Base-by-base conservation (phyloP, 768 basidiomycete genomes). In the Boletus subparvulus region DNA sequence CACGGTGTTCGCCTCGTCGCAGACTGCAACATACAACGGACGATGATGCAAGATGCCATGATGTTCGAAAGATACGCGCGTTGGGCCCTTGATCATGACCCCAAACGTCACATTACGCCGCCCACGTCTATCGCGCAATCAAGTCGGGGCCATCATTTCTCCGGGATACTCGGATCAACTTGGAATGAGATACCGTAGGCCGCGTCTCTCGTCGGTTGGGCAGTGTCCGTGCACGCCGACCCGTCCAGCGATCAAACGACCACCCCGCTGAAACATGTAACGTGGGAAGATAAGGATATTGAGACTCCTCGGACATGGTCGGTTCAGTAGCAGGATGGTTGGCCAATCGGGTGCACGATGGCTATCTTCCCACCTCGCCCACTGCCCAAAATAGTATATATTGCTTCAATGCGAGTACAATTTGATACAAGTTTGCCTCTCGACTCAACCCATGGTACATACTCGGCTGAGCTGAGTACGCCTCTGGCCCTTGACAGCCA, bases 331-430 rank as follows among this genome's bases (percentile, higher is more conserved):
- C n/a, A 21, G 50, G 35, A 21, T 10, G 7, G 13, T 30, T n/a
- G 36, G 13, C 58, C 53, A 61, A 61, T 56, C 41, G 35, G 32
- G 11, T 33, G 24, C 28, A 28, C 17, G 21, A 52, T 36, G 39
- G 47, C 40, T 61, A 61, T 62, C 52, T 36, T 9, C 8, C 4
- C 9, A 39, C 14, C 24, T 26, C 43, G 26, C 33, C 39, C 47
- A 17, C 21, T 45, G 35, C 46, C 42, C 26, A 28, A 28, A 40
- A 46, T 42, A 28, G n/a, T 7, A 7, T 11, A 32, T 3, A 11
- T 32, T 19, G 16, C 24, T 37, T 52, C 17, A 36, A 45, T 55
- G 21, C 21, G 26, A 30, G n/a, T 2, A 7, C 21, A n/a, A 16
- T n/a, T 32, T 13, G 12, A 40, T 40, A 40, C 39, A 10, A 10